Evolutionary conservation across 371 early-diverging fungal genomes (phyloP).

Genomic region (Smittium culicis): DNA sequence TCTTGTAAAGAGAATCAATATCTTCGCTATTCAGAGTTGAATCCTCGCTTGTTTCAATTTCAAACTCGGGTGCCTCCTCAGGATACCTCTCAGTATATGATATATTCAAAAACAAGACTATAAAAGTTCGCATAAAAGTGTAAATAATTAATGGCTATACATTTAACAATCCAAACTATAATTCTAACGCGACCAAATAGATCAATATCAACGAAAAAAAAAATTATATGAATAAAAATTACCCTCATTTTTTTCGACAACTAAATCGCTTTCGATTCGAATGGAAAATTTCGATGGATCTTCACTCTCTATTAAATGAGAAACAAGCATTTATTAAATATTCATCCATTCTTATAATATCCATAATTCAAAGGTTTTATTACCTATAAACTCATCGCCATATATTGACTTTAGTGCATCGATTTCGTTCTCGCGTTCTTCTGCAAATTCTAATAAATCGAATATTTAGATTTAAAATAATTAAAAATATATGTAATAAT

Average conservation of each 20-base stretch:
- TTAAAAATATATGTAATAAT: too few species aligned
- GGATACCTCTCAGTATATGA: slow-evolving; percentile 78
- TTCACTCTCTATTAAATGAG: not conserved
- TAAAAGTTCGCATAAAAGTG: slow-evolving; percentile 4
- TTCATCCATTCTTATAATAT: not conserved
- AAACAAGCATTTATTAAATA: slow-evolving; percentile 16
- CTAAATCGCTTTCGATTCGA: slow-evolving; percentile 10
- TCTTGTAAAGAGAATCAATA: slow-evolving; percentile 9
- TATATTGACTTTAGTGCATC: slow-evolving; percentile 88
- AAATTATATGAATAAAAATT: not conserved
- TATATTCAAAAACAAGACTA: slow-evolving; percentile 42
- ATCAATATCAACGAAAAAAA: slow-evolving; percentile 13
- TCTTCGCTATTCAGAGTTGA: slow-evolving; percentile 16
- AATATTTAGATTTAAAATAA: too few species aligned
- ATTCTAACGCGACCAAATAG: too few species aligned
- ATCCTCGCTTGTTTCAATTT: slow-evolving; percentile 40
- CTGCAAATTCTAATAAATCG: slow-evolving; percentile 50
- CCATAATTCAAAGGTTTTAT: slow-evolving; percentile 6
- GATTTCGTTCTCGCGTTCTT: slow-evolving; percentile 72
- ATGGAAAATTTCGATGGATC: slow-evolving; percentile 3
- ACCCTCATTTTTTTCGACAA: slow-evolving; percentile 13
- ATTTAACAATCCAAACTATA: too few species aligned
- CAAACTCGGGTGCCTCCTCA: slow-evolving; percentile 59
- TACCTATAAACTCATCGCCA: slow-evolving; percentile 71
- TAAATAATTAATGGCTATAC: too few species aligned